Evolutionary conservation across 352 stramenopile species (phyloP), one percentile per base, ranked within the genome.

Genomic region (Pythium graminicola): DNA sequence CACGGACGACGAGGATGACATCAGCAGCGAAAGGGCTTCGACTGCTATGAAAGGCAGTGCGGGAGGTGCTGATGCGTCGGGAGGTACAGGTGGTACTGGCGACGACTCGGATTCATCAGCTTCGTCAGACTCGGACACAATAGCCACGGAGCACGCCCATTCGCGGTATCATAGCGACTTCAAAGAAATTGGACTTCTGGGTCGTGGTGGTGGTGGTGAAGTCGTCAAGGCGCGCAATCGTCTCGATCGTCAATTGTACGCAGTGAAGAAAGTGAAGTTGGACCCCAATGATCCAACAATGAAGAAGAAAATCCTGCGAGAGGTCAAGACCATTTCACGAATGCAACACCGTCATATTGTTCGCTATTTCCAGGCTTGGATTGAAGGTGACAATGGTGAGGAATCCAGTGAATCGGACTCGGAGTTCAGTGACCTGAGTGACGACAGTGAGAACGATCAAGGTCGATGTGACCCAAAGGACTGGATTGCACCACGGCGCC

Each of bases 331-430:
- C 1, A 97, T 98, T 82, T 97, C 90, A 28, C 73, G 91, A 35
- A 97, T 98, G 86, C 89, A 94, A 45, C 95, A 98, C 46, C 92
- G 95, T 31, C 93, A 98, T 51, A 98, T 98, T 60, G 95, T 98
- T 16, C 72, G 95, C 38, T 98, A 98, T 57, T 94, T 92, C 54
- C 84, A 94, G 45, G 84, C 84, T 14, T 94, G 84, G 84, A 91
- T 94, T 33, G 84, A 94, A 67, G 80, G 80, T 11, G 76, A 90
- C 27, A 68, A 69, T 28, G 72, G 73, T 16, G 57, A 62, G 17
- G 64, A 54, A 22, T 63, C 57, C 1, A 62, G 55, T 16, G 54
- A 57, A 13, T 54, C 43, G 1, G 53, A 55, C 22, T 60, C 44
- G 17, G 53, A 62, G 10, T 71, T 81, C 44, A 73, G 70, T 16